Evolutionary conservation across 495 filamentous ascomycete genomes (phyloP).

Genomic region (Podospora comata): DNA sequence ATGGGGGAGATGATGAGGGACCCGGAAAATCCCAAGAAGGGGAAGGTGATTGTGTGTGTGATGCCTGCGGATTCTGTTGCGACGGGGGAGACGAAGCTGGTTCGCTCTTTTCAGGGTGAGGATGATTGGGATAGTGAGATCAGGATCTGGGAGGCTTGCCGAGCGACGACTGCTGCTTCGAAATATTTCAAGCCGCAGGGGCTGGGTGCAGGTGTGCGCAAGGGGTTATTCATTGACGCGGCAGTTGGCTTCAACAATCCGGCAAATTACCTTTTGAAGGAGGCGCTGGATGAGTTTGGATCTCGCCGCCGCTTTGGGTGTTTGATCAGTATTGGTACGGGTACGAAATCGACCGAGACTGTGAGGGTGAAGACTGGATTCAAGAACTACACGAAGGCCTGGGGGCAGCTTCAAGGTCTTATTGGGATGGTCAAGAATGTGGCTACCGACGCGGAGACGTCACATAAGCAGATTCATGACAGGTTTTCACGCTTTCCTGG

Average conservation of each 20-base stretch:
- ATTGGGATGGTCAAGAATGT: no score
- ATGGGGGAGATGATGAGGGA: constrained; percentile 18
- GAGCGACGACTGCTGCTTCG: constrained; percentile 23
- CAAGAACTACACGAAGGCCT: no score
- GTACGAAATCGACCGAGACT: neutral
- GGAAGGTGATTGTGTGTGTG: constrained; percentile 21
- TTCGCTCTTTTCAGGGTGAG: constrained; percentile 11
- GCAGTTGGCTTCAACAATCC: constrained; percentile 34
- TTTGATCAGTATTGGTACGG: constrained; percentile 24
- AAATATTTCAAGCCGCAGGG: constrained; percentile 9
- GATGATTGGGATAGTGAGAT: constrained; percentile 14
- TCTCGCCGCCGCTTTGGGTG: constrained; percentile 10
- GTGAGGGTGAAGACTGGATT: neutral
- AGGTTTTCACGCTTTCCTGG: neutral
- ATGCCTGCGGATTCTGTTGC: constrained; percentile 10
- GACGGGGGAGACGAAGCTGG: neutral
- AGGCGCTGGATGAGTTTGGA: constrained; percentile 17
- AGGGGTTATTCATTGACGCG: constrained; percentile 27
- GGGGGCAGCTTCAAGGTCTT: no score
- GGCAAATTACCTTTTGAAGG: constrained; percentile 14
- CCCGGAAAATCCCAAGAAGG: constrained; percentile 10
- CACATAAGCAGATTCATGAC: no score
- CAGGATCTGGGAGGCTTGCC: constrained; percentile 23
- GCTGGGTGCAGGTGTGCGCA: neutral
- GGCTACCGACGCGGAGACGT: no score